Conservation (phyloP, 2,329 filamentous ascomycete genomes). For the Aspergillus viridinutans region DNA sequence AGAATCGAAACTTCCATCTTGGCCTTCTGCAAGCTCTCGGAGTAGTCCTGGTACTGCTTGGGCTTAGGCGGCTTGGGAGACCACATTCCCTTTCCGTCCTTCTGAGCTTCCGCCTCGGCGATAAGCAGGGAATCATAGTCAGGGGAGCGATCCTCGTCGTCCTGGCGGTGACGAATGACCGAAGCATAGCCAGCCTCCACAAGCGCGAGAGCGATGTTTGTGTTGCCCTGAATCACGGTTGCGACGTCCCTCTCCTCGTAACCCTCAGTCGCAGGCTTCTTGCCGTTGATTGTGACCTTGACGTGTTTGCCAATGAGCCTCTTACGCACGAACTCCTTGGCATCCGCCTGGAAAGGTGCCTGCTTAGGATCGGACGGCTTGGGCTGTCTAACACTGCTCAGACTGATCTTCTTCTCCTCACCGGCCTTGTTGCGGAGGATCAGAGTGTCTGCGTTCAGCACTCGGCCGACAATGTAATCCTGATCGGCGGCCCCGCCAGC, state of each 20-base stretch:
- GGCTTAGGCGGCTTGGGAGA: slow-evolving; percentile 79
- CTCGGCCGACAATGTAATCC: slow-evolving; percentile 79
- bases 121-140: slow-evolving; percentile 70
- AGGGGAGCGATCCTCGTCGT: slow-evolving; percentile 87
- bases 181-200: slow-evolving; percentile 93
- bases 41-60: slow-evolving; percentile 82
- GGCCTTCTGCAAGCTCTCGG: slow-evolving; percentile 87
- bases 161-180: slow-evolving; percentile 90
- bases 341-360: slow-evolving; percentile 82
- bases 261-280: slow-evolving; percentile 80
- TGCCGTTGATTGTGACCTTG: slow-evolving; percentile 81
- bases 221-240: slow-evolving; percentile 75
- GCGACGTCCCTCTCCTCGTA: slow-evolving; percentile 95
- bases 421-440: slow-evolving; percentile 81
- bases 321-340: slow-evolving; percentile 94
- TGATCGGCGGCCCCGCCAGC: slow-evolving; percentile 58
- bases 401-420: slow-evolving; percentile 79
- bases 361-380: slow-evolving; percentile 83
- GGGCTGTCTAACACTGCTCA: slow-evolving; percentile 93
- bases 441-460: slow-evolving; percentile 85
- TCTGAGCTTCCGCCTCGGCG: slow-evolving; percentile 61
- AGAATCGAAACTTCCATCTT: slow-evolving; percentile 88
- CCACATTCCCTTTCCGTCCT: slow-evolving; percentile 92
- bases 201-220: slow-evolving; percentile 77
- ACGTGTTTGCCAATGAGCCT: slow-evolving; percentile 95